Evolutionary conservation across 768 basidiomycete species (phyloP), one percentile per base, ranked within the genome.

Genomic region (Boletus rubescentipes): DNA sequence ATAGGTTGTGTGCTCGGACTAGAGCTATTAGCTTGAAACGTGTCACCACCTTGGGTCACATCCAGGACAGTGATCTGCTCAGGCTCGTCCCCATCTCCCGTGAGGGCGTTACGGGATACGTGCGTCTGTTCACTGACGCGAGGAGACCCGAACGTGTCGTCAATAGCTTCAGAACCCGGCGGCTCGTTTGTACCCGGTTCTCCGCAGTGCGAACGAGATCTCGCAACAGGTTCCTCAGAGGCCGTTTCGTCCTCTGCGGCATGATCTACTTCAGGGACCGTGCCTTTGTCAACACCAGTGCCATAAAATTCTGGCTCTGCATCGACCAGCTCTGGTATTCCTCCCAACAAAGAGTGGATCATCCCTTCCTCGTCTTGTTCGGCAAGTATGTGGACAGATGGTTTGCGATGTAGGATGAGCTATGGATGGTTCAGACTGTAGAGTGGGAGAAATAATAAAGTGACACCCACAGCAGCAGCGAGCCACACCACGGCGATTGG

Each of bases 401-500:
- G 75, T 67, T 89, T 92, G 53, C 91, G 82, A 6, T 80, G 73
- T 10, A 96, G 69, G 39, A 91, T 78, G 38, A 94, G 76, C 93
- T 96, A 64, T 1, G 55, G 18, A 41, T 2, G 9, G 11, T 44
- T 61, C 31, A 57, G 45, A 44, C 54, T 16, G 32, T 12, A 39
- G 38, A 21, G 4, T 23, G 30, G 6, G 23, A 45, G 14, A 32
- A 16, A 41, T 8, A 23, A 30, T 23, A 12, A 40, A 29, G 16
- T 39, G 16, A 29, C 10, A 79, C 89, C 61, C 67, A 96, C 93
- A 37, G 89, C 87, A 32, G 87, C 82, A 15, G 85, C 85, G 10
- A 97, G 81, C 74, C 96, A 98, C 0, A 96, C 87, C 3, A 84
- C 78, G 1, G 79, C 77, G 29, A 93, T 81, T 10, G 94, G 94